A percentile compares a stretch with the other conserved stretches of the same genome.
These are phyloP conservation scores for Arthroderma sp. DNA, from an alignment of 2,329 filamentous ascomycete genomes.

Conservation along the genomic window DNA sequence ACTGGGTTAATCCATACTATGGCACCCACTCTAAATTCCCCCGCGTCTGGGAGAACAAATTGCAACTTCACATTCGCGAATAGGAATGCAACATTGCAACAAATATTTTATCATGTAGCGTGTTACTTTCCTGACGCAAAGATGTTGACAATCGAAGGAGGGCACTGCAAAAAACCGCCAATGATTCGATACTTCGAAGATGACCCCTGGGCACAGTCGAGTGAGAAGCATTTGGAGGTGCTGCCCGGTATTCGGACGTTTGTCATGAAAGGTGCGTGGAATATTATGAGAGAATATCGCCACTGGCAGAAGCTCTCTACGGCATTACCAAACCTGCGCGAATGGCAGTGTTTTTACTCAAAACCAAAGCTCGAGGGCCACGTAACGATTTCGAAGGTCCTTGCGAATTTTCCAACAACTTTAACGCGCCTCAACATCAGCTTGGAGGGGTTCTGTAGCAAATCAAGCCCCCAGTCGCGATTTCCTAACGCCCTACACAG, in stretches of 20 bases:
- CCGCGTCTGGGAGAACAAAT: slow-evolving; percentile 17
- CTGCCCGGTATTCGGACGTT: slow-evolving; percentile 51
- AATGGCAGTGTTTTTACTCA: slow-evolving; percentile 44
- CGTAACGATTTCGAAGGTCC: slow-evolving; percentile 52
- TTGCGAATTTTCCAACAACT: slow-evolving; percentile 44
- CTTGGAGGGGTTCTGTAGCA: slow-evolving; percentile 56
- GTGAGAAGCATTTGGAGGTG: slow-evolving; percentile 29
- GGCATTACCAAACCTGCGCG: slow-evolving; percentile 52
- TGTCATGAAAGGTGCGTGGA: slow-evolving; percentile 65
- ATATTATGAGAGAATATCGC: slow-evolving; percentile 50
- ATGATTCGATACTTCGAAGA: slow-evolving; percentile 47
- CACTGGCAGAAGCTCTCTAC: slow-evolving; percentile 51
- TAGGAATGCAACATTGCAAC: slow-evolving; percentile 57
- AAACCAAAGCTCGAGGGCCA: slow-evolving; percentile 65
- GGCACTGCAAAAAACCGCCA: slow-evolving; percentile 61
- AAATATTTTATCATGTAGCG: slow-evolving; percentile 53
- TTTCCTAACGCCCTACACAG: slow-evolving; percentile 27
- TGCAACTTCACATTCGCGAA: slow-evolving; percentile 24
- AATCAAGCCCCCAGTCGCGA: slow-evolving; percentile 47
- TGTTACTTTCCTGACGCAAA: slow-evolving; percentile 46
- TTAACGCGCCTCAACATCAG: slow-evolving; percentile 54
- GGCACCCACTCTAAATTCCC: slow-evolving; percentile 17
- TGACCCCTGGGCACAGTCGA: slow-evolving; percentile 17
- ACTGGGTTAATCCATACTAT: slow-evolving; percentile 14
- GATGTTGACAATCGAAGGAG: slow-evolving; percentile 62